phyloP scores from a whole-genome alignment of 192 early-diverging fungal species.

The Coemansia aciculifera region DNA sequence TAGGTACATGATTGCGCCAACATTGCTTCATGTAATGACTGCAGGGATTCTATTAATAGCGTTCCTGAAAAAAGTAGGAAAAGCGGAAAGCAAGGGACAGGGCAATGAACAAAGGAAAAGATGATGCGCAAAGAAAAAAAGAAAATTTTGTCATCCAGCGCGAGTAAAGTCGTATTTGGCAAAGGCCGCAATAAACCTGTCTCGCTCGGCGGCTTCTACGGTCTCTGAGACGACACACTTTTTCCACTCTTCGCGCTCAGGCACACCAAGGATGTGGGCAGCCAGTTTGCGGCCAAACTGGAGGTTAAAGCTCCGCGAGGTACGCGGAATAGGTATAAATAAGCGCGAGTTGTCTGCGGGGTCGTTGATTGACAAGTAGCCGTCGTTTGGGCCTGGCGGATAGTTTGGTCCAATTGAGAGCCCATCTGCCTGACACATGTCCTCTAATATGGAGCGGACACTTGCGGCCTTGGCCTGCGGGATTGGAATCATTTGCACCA shows the following conservation, averaged over 20 bases:
- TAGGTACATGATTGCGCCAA: slow-evolving; percentile 2
- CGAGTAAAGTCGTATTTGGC: slow-evolving; percentile 44
- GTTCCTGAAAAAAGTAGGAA: not conserved
- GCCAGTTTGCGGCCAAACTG: slow-evolving; percentile 77
- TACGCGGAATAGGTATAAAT: slow-evolving; percentile 30
- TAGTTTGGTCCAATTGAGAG: slow-evolving; percentile 19
- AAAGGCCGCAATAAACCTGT: slow-evolving; percentile 51
- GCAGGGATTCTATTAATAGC: slow-evolving; percentile 5
- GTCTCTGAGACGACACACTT: slow-evolving; percentile 63
- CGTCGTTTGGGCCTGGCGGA: slow-evolving; percentile 21
- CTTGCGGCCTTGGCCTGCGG: slow-evolving; percentile 24
- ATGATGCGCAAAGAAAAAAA: slow-evolving; percentile 5
- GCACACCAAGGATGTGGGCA: slow-evolving; percentile 63
- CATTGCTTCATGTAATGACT: not conserved
- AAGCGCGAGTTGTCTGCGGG: slow-evolving; percentile 15
- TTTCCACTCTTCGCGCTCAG: slow-evolving; percentile 82
- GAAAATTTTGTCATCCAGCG: slow-evolving; percentile 11
- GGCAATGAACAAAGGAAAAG: not conserved
- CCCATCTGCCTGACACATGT: slow-evolving; percentile 25
- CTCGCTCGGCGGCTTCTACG: slow-evolving; percentile 59
- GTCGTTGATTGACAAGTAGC: slow-evolving; percentile 43
- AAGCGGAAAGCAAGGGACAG: not conserved
- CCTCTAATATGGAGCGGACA: slow-evolving; percentile 20
- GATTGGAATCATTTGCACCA: slow-evolving; percentile 41
- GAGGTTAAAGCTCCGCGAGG: slow-evolving; percentile 61